phyloP scores from a whole-genome alignment of 495 filamentous ascomycete species.

The Lasiosphaeris hirsuta region DNA sequence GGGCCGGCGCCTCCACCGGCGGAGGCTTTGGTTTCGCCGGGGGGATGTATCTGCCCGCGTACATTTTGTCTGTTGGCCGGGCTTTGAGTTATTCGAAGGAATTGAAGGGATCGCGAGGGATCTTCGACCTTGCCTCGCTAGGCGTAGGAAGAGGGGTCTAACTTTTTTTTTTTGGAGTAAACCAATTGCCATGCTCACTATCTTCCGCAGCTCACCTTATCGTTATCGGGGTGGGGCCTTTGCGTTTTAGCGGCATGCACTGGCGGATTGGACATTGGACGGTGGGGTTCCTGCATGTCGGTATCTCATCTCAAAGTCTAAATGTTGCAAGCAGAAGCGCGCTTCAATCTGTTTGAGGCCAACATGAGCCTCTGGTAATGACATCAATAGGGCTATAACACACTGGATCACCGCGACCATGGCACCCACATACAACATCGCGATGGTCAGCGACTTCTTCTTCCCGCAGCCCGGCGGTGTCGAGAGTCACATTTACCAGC shows the following conservation, averaged over 20 bases:
- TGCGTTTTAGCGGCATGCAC: not conserved
- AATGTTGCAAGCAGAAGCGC: not conserved
- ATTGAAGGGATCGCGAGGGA: no score
- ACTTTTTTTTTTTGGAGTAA: slow-evolving; percentile 14
- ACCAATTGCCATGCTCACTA: slow-evolving; percentile 21
- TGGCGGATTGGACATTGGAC: not conserved
- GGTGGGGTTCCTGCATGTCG: slow-evolving; percentile 5
- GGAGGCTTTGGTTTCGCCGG: no score
- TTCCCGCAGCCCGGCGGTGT: slow-evolving; percentile 95
- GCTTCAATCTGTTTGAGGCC: not conserved
- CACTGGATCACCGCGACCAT: slow-evolving; percentile 32
- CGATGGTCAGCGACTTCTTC: slow-evolving; percentile 99
- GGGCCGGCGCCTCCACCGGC: no score
- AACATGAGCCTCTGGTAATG: not conserved
- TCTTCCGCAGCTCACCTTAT: slow-evolving; percentile 15
- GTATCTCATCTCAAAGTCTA: not conserved
- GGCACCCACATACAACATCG: slow-evolving; percentile 60
- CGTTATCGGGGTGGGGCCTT: slow-evolving; percentile 20
- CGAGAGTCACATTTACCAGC: slow-evolving; percentile 97
- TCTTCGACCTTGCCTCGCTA: not conserved
- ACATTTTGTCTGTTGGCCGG: no score
- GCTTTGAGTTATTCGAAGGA: no score
- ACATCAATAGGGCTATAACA: not conserved
- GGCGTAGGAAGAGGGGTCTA: slow-evolving; percentile 8
- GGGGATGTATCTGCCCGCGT: no score